phyloP scores from a whole-genome alignment of 176 grass and related monocot species.

The Oryza longistaminata region DNA sequence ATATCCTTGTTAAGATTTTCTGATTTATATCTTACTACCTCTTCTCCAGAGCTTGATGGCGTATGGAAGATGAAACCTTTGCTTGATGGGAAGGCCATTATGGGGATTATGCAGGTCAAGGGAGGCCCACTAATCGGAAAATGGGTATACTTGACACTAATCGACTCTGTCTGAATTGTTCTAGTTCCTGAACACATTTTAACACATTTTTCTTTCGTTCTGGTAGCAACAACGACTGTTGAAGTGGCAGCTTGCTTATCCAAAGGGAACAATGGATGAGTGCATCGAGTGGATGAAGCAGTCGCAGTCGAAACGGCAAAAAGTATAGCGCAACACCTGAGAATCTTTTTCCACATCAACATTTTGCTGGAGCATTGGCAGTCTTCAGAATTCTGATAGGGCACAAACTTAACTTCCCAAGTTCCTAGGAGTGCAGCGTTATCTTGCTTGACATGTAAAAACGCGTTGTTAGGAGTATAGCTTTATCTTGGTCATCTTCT shows the following conservation, averaged over 20 bases:
- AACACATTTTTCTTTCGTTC: not conserved
- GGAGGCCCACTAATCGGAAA: conserved; percentile 79
- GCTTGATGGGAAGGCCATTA: conserved; percentile 90
- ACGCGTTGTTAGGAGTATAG: not conserved
- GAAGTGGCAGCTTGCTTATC: conserved; percentile 95
- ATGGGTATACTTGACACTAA: conserved; percentile 61
- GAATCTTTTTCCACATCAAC: not conserved
- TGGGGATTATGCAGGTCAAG: conserved; percentile 76
- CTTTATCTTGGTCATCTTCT: not conserved
- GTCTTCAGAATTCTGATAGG: conserved; percentile 8
- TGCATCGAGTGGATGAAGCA: conserved; percentile 94
- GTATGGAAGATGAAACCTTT: conserved; percentile 78
- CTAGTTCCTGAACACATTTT: not conserved
- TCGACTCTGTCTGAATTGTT: not conserved
- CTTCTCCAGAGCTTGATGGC: conserved; percentile 63
- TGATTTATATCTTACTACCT: not conserved
- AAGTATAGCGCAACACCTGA: conserved; percentile 48
- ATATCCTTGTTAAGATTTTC: not conserved
- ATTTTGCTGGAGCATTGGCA: conserved; percentile 18
- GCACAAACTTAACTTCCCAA: not conserved
- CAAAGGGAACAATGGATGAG: conserved; percentile 59
- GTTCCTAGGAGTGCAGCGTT: not conserved
- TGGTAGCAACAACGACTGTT: conserved; percentile 77
- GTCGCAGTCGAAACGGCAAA: conserved; percentile 78
- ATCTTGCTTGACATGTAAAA: not conserved